phyloP scores from a whole-genome alignment of 164 flowering plant species.

The Saururus chinensis region DNA sequence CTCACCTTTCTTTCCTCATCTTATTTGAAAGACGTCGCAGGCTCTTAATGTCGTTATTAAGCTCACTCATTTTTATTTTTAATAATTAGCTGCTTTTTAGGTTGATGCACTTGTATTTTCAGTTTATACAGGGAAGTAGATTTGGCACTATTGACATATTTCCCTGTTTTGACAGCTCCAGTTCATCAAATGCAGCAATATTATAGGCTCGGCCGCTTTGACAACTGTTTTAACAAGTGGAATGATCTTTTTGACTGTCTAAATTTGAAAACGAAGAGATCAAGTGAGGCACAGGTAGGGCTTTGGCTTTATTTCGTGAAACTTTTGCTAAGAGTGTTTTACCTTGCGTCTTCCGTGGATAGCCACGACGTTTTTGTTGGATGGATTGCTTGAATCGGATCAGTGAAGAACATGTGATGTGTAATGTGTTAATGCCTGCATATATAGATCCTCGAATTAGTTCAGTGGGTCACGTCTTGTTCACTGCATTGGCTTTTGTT shows the following conservation, averaged over 20 bases:
- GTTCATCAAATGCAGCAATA: constrained; percentile 95
- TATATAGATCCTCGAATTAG: too few species aligned
- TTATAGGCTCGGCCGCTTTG: constrained; percentile 67
- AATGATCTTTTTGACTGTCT: constrained; percentile 65
- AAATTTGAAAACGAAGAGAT: constrained; percentile 57
- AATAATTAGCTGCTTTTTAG: not conserved
- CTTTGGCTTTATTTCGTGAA: not conserved
- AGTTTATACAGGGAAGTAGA: not conserved
- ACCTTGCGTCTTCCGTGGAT: not conserved
- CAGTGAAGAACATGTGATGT: too few species aligned
- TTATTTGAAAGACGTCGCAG: not conserved
- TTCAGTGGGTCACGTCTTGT: too few species aligned
- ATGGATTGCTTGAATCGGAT: too few species aligned
- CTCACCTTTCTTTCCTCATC: not conserved
- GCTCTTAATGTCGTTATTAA: not conserved
- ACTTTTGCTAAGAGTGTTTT: not conserved
- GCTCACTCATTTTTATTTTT: not conserved
- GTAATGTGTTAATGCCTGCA: too few species aligned
- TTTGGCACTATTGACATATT: not conserved
- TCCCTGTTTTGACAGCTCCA: constrained; percentile 58
- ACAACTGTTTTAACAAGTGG: constrained; percentile 69
- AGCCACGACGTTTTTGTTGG: not conserved
- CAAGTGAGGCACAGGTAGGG: constrained; percentile 58
- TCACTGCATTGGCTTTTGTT: too few species aligned
- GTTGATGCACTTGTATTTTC: not conserved